Evolutionary conservation across 148 eudicot species (phyloP).

Genomic region (Camellia japonica): DNA sequence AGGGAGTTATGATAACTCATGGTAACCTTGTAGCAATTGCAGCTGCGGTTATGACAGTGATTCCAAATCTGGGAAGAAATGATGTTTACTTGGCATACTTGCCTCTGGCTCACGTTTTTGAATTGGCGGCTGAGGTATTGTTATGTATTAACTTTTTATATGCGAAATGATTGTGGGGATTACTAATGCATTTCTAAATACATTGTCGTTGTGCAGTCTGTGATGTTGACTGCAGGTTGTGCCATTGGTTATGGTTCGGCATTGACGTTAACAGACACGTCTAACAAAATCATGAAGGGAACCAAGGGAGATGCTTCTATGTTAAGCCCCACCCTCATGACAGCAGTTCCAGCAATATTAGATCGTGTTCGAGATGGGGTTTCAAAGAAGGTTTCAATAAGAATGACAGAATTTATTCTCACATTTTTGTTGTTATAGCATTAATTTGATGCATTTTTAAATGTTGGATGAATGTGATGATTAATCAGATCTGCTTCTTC

Average conservation of each 20-base stretch:
- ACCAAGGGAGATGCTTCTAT: conserved; percentile 85
- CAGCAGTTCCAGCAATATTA: conserved; percentile 92
- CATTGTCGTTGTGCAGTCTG: conserved; percentile 49
- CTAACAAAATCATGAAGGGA: conserved; percentile 92
- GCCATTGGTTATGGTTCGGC: conserved; percentile 90
- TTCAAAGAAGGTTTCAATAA: conserved; percentile 59
- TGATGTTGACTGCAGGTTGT: conserved; percentile 73
- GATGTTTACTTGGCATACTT: conserved; percentile 84
- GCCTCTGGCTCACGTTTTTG: conserved; percentile 96
- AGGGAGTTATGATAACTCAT: conserved; percentile 99
- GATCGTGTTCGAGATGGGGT: conserved; percentile 98
- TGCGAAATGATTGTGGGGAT: neutral
- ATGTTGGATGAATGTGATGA: conserved; percentile 1
- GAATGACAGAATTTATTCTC: conserved; percentile 1
- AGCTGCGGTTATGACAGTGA: conserved; percentile 83
- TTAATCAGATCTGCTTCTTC: neutral
- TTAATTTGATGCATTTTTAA: neutral
- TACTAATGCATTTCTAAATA: conserved; percentile 14
- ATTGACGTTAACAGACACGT: conserved; percentile 85
- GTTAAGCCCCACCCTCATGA: conserved; percentile 88
- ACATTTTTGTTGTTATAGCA: neutral
- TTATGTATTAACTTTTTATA: conserved; percentile 4
- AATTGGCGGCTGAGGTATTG: conserved; percentile 93
- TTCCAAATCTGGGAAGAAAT: conserved; percentile 63
- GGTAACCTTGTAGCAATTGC: conserved; percentile 87